Percentiles rank a stretch among this genome's conserved stretches.
These are phyloP conservation scores for Aspergillus spinulosporus DNA, from an alignment of 2,329 filamentous ascomycete genomes.

Conservation along the genomic window DNA sequence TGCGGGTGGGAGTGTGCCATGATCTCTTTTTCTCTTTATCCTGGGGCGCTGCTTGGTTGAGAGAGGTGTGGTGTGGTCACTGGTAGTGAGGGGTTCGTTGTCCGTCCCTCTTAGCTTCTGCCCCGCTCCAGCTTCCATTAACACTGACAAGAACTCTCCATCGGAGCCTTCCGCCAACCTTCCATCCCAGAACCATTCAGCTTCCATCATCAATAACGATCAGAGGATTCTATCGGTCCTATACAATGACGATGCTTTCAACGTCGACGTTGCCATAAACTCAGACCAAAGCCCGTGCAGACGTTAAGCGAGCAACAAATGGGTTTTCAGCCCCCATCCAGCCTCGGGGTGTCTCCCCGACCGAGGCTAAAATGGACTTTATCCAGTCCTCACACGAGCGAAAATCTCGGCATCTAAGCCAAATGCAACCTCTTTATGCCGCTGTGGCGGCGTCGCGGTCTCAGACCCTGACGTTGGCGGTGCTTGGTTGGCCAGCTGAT, in stretches of 20 bases:
- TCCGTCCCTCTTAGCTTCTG: neutral
- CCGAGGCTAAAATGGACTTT: slow-evolving; percentile 9
- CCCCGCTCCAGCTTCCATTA: slow-evolving; percentile 5
- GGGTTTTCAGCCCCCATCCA: neutral
- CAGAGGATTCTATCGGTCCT: slow-evolving; percentile 1
- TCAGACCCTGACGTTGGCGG: slow-evolving; percentile 7
- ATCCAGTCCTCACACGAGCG: slow-evolving; percentile 8
- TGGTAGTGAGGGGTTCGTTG: neutral
- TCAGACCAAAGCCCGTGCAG: neutral
- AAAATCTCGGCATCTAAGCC: slow-evolving; percentile 12
- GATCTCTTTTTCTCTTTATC: neutral
- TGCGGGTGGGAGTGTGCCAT: slow-evolving; percentile 43
- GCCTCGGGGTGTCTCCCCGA: slow-evolving; percentile 10
- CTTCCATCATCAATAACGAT: neutral
- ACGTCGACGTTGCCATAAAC: neutral
- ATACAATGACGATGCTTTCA: neutral
- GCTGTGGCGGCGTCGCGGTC: slow-evolving; percentile 5
- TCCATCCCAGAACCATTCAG: neutral
- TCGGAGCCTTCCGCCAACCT: neutral
- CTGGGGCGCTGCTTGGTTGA: neutral
- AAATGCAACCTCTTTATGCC: neutral
- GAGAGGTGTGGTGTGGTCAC: neutral
- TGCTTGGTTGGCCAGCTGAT: neutral
- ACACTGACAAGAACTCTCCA: neutral
- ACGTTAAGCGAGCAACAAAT: neutral